Evolutionary conservation across 805 yeast species (phyloP), one percentile per base, ranked within the genome.

Genomic region (Starmerella vitae): DNA sequence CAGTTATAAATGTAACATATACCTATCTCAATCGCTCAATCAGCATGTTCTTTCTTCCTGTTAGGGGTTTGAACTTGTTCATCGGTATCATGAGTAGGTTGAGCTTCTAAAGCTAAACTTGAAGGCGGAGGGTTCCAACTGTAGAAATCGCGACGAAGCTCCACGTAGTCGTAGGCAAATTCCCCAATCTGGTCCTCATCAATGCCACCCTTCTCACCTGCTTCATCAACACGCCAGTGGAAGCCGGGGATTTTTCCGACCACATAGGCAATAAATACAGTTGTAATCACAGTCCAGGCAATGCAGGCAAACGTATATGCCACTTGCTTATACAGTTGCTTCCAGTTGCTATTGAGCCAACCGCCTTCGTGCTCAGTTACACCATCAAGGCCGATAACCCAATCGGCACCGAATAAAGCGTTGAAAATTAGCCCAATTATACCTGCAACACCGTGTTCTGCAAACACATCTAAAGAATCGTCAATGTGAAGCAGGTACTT

Each of bases 401-500:
- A 79, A 39, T 79, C 72, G 5, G 86, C 82, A 13, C 82, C 96
- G 56, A 91, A 86, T 1, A 88, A 56, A 0, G 82, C 95, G 56
- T 84, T 85, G 64, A 84, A 85, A n/a, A 88, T 42, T 34, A 86
- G 67, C 0, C 98, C 97, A 33, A 88, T 69, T 34, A 86, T 70
- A 24, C 98, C 98, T 0, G 96, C 97, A 51, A 88, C 70, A 36
- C 95, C 97, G 76, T 88, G 98, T 73, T 88, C 97, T n/a, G 97
- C 97, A 57, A 88, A 70, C 37, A 85, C 76, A 78, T 91, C 97
- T 51, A 91, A 65, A 2, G 95, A 77, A 63, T 88, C 98, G 59
- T 91, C 97, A 37, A 88, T 85, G 43, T 71, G 70, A 34, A 80
- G 63, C 46, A 82, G 62, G 56, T 79, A 82, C 62, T 88, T 88